Conservation (phyloP, 1,139 yeast species). For the Sugiyamaella castrensis region DNA sequence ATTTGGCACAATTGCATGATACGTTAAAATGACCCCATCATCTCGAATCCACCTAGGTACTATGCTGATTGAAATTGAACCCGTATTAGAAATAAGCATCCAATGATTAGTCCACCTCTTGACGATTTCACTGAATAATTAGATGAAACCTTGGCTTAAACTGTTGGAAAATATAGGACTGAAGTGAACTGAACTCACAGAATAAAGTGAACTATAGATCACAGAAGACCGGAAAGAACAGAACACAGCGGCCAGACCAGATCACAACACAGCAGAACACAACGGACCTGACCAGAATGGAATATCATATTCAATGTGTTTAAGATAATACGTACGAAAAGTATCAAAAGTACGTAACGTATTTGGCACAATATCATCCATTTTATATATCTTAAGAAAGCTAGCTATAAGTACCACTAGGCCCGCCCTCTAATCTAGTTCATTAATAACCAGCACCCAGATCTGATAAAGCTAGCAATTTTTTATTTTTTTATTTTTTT, state of each 20-base stretch:
- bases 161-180: constrained; percentile 16
- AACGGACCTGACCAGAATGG: constrained; percentile 29
- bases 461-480: no score
- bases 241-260: no score
- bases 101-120: constrained; percentile 67
- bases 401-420: neutral
- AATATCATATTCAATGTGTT: neutral
- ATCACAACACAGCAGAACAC: no score
- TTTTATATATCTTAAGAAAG: no score
- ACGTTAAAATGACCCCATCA: no score
- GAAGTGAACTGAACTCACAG: constrained; percentile 27
- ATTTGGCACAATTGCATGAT: no score
- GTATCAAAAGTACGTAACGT: constrained; percentile 66
- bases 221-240: no score
- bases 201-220: no score
- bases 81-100: constrained; percentile 70
- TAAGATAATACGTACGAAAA: constrained; percentile 52
- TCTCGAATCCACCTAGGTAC: constrained; percentile 77
- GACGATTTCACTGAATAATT: constrained; percentile 70
- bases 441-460: neutral
- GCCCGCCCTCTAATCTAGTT: no score
- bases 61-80: constrained; percentile 71
- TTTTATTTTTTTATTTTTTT: no score
- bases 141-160: constrained; percentile 69
- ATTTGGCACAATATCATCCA: constrained; percentile 30